Evolutionary conservation across 1,139 yeast genomes (phyloP).

Genomic region (Suhomyces kunorum): DNA sequence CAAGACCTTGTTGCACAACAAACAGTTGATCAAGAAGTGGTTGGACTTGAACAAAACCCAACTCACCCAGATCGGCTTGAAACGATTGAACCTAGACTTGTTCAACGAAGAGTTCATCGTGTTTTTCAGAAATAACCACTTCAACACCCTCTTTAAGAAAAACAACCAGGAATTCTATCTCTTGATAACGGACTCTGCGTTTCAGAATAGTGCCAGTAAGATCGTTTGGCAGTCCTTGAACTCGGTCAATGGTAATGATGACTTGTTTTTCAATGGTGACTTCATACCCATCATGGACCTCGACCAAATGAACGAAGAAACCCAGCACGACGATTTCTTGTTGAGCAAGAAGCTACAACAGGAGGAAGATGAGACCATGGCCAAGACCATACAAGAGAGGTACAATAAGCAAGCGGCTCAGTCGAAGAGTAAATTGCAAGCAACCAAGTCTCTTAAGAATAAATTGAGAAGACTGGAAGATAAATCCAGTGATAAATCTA

Average conservation of each 20-base stretch:
- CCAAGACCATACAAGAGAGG: constrained; percentile 45
- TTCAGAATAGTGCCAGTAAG: constrained; percentile 39
- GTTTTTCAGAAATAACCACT: constrained; percentile 84
- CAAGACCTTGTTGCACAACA: constrained; percentile 18
- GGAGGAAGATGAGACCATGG: constrained; percentile 60
- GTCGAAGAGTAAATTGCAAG: constrained; percentile 2
- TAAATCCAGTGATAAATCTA: background rate
- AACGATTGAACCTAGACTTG: constrained; percentile 45
- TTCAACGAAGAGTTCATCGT: constrained; percentile 49
- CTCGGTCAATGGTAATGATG: constrained; percentile 65
- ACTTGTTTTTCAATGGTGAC: constrained; percentile 63
- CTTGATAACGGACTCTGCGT: constrained; percentile 74
- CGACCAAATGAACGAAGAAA: constrained; percentile 19
- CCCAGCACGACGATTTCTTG: constrained; percentile 39
- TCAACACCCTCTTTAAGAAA: constrained; percentile 66
- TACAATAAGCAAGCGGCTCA: constrained; percentile 17
- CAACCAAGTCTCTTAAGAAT: background rate
- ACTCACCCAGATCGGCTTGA: constrained; percentile 64
- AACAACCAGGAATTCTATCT: constrained; percentile 51
- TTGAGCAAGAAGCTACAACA: constrained; percentile 58
- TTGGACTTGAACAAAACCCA: constrained; percentile 62
- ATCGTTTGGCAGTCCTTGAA: constrained; percentile 78
- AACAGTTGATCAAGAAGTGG: constrained; percentile 38
- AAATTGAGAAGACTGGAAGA: constrained; percentile 1
- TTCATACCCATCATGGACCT: constrained; percentile 48